These are phyloP conservation scores for Sherardia arvensis DNA, from an alignment of 257 asterid genomes.

Conservation along the genomic window DNA sequence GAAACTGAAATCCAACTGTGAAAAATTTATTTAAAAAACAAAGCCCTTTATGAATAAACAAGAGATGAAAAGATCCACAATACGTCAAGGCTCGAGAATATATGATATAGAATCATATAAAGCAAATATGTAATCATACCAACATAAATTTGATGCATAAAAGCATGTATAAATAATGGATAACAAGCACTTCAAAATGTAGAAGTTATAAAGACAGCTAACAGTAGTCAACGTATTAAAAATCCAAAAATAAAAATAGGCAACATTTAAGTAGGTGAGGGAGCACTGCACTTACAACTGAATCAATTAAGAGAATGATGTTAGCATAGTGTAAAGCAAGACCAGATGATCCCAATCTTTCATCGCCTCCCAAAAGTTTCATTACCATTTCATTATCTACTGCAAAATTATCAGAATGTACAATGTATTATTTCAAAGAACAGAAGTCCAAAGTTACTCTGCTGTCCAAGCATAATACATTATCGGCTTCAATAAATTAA, in stretches of 20 bases:
- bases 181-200: neutral
- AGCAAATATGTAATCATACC: neutral
- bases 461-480: neutral
- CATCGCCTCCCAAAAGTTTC: conserved; percentile 21
- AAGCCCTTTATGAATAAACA: too few species aligned
- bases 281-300: conserved; percentile 42
- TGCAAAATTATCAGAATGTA: conserved; percentile 11
- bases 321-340: conserved; percentile 77
- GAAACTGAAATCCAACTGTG: neutral
- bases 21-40: too few species aligned
- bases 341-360: conserved; percentile 65
- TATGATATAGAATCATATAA: neutral
- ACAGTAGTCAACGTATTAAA: neutral
- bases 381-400: conserved; percentile 31
- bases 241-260: neutral
- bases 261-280: neutral
- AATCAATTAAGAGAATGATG: conserved; percentile 62
- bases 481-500: too few species aligned
- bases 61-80: neutral
- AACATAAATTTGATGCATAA: neutral
- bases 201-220: neutral
- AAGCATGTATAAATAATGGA: neutral
- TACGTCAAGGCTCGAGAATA: neutral
- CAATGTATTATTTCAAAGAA: neutral
- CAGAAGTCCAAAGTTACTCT: neutral